These are phyloP conservation scores for Backusella parvicylindrica DNA, from an alignment of 192 early-diverging fungal species.

Conservation along the genomic window DNA sequence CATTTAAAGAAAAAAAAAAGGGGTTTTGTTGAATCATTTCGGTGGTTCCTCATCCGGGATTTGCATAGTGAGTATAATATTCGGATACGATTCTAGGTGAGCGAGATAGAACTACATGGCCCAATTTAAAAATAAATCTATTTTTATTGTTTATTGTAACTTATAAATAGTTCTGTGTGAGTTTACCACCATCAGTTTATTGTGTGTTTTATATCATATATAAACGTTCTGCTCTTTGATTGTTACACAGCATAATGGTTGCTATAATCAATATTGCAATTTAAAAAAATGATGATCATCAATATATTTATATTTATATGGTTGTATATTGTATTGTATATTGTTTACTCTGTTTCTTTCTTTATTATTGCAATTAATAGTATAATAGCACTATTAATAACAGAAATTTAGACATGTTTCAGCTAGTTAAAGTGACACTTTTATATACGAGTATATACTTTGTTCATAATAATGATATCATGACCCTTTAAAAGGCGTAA, in stretches of 20 bases:
- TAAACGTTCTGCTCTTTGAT: too few species aligned
- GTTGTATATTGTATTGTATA: too few species aligned
- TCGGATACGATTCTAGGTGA: neutral
- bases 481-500: neutral
- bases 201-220: too few species aligned
- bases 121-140: neutral
- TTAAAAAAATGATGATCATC: too few species aligned
- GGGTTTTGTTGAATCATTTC: neutral
- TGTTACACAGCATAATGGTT: too few species aligned
- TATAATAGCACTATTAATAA: too few species aligned
- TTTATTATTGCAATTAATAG: neutral
- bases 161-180: neutral
- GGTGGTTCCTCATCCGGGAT: neutral
- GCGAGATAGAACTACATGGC: neutral
- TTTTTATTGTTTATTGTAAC: neutral
- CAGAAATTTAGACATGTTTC: neutral
- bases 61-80: neutral
- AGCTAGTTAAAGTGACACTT: neutral
- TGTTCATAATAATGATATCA: constrained; percentile 5
- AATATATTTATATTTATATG: too few species aligned
- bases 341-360: neutral
- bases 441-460: too few species aligned
- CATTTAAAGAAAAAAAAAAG: neutral
- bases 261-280: too few species aligned
- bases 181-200: too few species aligned